Evolutionary conservation across 495 filamentous ascomycete genomes (phyloP).

Genomic region (Podospora appendiculata): DNA sequence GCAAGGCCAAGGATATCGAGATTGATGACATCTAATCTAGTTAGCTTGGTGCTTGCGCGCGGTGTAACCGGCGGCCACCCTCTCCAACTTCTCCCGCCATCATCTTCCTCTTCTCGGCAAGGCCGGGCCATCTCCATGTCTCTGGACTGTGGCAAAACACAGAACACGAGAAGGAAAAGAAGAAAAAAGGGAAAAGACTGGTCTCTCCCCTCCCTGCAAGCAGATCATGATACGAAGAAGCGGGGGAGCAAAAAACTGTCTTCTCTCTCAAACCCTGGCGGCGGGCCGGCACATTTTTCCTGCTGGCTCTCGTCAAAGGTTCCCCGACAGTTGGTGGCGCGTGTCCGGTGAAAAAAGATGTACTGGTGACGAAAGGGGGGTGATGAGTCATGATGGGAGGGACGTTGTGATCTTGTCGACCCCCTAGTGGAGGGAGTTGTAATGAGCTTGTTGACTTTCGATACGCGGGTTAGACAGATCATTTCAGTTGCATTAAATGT

Average conservation of each 20-base stretch:
- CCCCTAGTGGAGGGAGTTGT: not conserved
- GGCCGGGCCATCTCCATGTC: too few species aligned
- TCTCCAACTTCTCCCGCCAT: not conserved
- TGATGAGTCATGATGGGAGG: conserved; percentile 38
- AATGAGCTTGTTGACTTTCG: not conserved
- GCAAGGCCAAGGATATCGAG: conserved; percentile 61
- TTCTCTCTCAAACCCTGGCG: conserved; percentile 52
- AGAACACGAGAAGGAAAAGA: too few species aligned
- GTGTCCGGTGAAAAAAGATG: not conserved
- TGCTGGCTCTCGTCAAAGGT: conserved; percentile 7
- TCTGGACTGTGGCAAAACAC: too few species aligned
- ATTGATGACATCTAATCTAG: conserved; percentile 64
- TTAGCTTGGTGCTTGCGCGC: conserved; percentile 5
- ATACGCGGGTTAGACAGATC: not conserved
- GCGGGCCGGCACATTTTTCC: not conserved
- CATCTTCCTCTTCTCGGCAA: not conserved
- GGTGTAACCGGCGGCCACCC: not conserved
- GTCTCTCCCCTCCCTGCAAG: not conserved
- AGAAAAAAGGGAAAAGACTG: not conserved
- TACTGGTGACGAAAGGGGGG: conserved; percentile 10
- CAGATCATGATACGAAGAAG: not conserved
- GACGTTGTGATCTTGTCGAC: conserved; percentile 28
- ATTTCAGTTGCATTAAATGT: not conserved
- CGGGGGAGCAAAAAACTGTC: conserved; percentile 39
- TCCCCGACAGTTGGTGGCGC: conserved; percentile 41